These are phyloP conservation scores for Neofusicoccum umdonicola DNA, from an alignment of 2,329 filamentous ascomycete genomes.

Conservation along the genomic window DNA sequence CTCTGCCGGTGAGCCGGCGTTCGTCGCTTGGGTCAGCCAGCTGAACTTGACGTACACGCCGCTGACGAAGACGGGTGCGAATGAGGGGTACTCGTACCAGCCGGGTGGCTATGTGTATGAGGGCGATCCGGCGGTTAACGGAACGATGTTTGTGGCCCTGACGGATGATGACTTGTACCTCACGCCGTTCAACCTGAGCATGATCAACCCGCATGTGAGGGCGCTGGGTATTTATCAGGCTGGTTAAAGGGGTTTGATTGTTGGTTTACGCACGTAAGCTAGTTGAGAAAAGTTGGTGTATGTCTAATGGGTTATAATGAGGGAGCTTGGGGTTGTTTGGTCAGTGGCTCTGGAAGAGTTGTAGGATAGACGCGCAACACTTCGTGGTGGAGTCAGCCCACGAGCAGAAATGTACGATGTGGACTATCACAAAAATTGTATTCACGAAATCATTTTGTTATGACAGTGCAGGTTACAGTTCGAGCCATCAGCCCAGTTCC, in stretches of 20 bases:
- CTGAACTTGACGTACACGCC: constrained; percentile 56
- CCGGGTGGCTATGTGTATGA: constrained; percentile 67
- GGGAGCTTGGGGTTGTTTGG: no score
- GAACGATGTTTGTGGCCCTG: constrained; percentile 75
- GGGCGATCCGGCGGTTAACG: constrained; percentile 69
- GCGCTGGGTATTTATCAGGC: constrained; percentile 76
- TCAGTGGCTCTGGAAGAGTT: no score
- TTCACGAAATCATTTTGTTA: no score
- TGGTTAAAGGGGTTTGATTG: constrained; percentile 51
- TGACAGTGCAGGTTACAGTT: no score
- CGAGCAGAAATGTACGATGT: no score
- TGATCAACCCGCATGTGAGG: constrained; percentile 73
- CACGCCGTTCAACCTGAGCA: constrained; percentile 72
- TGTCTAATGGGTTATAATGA: no score
- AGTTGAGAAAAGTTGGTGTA: no score
- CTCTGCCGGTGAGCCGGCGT: constrained; percentile 58
- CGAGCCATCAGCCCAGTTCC: no score
- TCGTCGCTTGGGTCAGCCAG: constrained; percentile 74
- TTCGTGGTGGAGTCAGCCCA: no score
- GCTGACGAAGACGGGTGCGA: constrained; percentile 63
- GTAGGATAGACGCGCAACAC: no score
- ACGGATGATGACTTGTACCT: constrained; percentile 67
- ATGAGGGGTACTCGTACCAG: constrained; percentile 67
- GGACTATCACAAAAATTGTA: no score
- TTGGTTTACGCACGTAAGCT: no score